These are phyloP conservation scores for Aspergillus flavus DNA, from an alignment of 2,329 filamentous ascomycete species.

Conservation along the genomic window DNA sequence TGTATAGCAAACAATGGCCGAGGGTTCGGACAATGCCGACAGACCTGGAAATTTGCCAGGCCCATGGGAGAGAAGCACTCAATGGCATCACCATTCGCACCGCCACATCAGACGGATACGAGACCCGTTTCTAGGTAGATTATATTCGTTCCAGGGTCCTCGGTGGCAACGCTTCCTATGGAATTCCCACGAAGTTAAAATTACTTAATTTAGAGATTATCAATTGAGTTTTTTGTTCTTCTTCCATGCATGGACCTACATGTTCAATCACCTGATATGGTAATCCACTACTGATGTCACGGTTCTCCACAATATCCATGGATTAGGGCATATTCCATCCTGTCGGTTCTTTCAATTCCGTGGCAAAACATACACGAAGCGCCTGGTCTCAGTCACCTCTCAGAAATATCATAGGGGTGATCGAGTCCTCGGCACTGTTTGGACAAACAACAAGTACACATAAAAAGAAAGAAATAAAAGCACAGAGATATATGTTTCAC, in stretches of 20 bases:
- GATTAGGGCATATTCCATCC: background rate
- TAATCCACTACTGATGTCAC: background rate
- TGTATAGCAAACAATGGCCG: background rate
- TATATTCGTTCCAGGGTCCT: background rate
- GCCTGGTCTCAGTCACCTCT: background rate
- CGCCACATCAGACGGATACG: background rate
- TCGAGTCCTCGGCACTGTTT: background rate
- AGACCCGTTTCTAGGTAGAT: background rate
- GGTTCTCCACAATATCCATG: background rate
- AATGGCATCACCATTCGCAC: background rate
- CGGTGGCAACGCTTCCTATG: background rate
- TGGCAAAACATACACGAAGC: background rate
- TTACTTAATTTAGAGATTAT: background rate
- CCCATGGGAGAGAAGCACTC: background rate
- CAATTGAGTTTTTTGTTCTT: background rate
- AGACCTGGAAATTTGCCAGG: background rate
- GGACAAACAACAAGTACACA: background rate
- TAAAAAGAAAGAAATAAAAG: background rate
- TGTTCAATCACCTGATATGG: background rate
- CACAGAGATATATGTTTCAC: background rate
- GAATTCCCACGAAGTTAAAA: background rate
- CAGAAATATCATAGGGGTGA: background rate
- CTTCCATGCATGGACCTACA: background rate
- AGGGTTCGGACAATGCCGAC: background rate
- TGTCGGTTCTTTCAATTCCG: background rate